These are phyloP conservation scores for Takakia lepidozioides DNA, from an alignment of 225 moss, liverwort and hornwort species.

Conservation along the genomic window DNA sequence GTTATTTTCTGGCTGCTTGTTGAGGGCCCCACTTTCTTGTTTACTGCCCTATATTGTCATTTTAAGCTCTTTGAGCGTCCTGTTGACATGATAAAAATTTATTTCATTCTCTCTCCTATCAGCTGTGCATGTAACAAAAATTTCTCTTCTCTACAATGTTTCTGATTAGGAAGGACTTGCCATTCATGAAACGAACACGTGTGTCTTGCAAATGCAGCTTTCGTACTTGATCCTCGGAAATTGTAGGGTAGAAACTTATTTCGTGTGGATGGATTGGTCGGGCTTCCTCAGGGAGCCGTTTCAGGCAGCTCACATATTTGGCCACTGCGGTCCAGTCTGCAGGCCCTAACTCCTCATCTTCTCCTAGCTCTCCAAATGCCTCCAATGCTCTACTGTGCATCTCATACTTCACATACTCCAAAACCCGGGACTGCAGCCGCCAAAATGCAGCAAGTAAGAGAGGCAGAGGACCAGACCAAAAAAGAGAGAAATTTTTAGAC, in stretches of 20 bases:
- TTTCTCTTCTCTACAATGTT: not conserved
- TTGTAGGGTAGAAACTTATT: slow-evolving; percentile 24
- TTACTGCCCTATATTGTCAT: too few species aligned
- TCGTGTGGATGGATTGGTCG: slow-evolving; percentile 56
- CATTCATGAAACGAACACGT: slow-evolving; percentile 69
- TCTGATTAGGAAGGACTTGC: slow-evolving; percentile 35
- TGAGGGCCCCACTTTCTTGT: too few species aligned
- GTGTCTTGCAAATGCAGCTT: slow-evolving; percentile 69
- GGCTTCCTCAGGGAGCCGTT: slow-evolving; percentile 12
- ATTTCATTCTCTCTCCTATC: too few species aligned
- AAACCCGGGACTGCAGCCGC: slow-evolving; percentile 46
- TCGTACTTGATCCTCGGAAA: slow-evolving; percentile 26
- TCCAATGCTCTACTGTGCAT: slow-evolving; percentile 76
- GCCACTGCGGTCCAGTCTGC: slow-evolving; percentile 72
- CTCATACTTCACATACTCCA: slow-evolving; percentile 67
- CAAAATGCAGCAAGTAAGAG: slow-evolving; percentile 1
- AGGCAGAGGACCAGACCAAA: too few species aligned
- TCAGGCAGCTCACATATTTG: slow-evolving; percentile 66
- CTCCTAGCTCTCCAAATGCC: slow-evolving; percentile 80
- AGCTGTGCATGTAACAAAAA: too few species aligned
- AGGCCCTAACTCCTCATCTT: slow-evolving; percentile 92
- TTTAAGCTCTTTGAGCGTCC: too few species aligned
- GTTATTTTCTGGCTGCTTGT: too few species aligned
- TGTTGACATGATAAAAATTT: too few species aligned
- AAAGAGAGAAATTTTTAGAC: too few species aligned